Base-by-base conservation (phyloP, 2,329 filamentous ascomycete species). In the Phoma sp. region DNA sequence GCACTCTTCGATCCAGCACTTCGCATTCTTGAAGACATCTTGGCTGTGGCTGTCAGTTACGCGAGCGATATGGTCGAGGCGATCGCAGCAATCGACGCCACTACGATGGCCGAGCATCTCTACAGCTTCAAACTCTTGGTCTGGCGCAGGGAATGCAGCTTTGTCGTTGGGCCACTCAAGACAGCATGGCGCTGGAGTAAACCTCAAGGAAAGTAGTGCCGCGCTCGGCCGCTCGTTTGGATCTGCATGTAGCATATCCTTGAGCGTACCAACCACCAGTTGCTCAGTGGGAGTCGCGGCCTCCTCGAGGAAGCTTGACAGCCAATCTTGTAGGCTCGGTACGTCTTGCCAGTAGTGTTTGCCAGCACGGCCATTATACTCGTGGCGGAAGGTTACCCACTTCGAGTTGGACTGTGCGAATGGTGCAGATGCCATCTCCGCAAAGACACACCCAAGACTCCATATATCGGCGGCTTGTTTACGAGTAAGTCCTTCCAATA, bases 361-460 rank as follows among this genome's bases (percentile, higher is more conserved):
- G 58, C 64, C 65, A 25, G 64, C 60, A 31, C 66, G 61, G n/a
- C 68, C 67, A 15, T 59, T 62, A 51, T 69, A 75, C 44, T 67
- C 58, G 33, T 65, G 60, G 44, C 65, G 70, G 58, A 74, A 70
- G 2, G 54, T 48, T 10, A 57, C 51, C 69, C 69, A 73, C 43
- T 58, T 49, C 6, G 50, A 37, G 35, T 70, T 70, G 41, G 59
- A 54, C 43, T 64, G 60, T 36, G 61, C 53, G 24, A 71, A 68
- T 6, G 69, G 55, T 31, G 65, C 58, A 22, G 64, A 62, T 24
- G 91, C 91, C 94, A 99, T 98, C 76, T 99, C 95, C 29, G 96
- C 84, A 63, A 99, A 91, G 37, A 99, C 95, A 72, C 95, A 99
- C 47, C 95, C 94, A 12, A 99, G 84, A 17, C 92, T 96, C 95